These are phyloP conservation scores for Lycium ferocissimum DNA, from an alignment of 257 asterid genomes.

Conservation along the genomic window DNA sequence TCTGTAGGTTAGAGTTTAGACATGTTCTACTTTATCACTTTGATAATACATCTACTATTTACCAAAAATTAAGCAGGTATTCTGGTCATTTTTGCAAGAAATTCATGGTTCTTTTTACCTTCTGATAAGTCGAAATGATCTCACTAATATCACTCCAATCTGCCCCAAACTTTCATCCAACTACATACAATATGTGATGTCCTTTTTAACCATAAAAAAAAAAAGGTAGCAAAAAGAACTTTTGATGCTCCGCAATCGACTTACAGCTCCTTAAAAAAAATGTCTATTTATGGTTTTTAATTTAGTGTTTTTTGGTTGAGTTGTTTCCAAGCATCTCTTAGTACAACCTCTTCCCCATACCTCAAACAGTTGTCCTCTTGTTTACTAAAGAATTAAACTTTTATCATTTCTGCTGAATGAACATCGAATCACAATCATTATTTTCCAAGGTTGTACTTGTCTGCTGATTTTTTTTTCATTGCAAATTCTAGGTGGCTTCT, in stretches of 20 bases:
- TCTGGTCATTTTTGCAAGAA: background rate
- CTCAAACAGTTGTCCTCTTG: background rate
- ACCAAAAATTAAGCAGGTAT: background rate
- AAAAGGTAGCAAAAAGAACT: background rate
- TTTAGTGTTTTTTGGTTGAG: background rate
- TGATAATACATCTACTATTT: background rate
- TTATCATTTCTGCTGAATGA: background rate
- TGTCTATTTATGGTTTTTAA: constrained; percentile 13
- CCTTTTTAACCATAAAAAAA: background rate
- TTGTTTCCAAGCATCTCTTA: background rate
- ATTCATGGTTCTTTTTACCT: background rate
- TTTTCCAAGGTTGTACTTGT: background rate
- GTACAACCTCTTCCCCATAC: background rate
- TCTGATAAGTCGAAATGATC: background rate
- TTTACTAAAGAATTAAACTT: background rate
- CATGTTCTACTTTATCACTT: background rate
- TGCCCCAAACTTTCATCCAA: background rate
- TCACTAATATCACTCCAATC: no score
- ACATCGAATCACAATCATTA: background rate
- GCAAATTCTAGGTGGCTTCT: constrained; percentile 77
- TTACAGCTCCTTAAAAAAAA: background rate
- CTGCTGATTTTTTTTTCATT: background rate
- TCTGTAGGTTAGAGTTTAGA: background rate
- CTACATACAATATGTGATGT: background rate
- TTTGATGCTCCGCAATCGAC: background rate